Evolutionary conservation across 148 eudicot species (phyloP), one percentile per base, ranked within the genome.

Genomic region (Cornus kousa): DNA sequence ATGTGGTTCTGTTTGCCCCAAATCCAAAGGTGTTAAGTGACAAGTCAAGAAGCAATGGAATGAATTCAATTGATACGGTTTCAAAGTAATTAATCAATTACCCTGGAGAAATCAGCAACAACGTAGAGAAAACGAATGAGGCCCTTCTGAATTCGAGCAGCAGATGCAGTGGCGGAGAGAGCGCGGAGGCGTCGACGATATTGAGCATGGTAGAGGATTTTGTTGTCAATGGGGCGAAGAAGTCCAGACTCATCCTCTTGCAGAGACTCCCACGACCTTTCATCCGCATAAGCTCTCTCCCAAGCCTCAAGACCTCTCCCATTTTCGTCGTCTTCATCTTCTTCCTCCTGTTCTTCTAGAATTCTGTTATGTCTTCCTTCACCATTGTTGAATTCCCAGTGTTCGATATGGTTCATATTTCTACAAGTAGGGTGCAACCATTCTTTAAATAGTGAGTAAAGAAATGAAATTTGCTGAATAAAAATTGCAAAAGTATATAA

Each of bases 161-260:
- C 81, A 71, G 87, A 75, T 57, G 91, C 80, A 53, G 90, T 79
- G 70, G 94, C 78, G 39, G 89, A 82, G 33, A 85, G 85, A 71
- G 95, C 72, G 46, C 92, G 94, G 22, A 92, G 87, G 23, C 99
- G 97, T 12, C 94, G 78, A n/a, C 95, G 91, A 72, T 90, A 93
- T 76, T 96, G 97, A 69, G 98, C 86, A 80, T 96, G 97, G 78
- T 89, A 82, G 22, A 93, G 89, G 10, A 86, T 79, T 70, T 87
- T 89, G 80, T 89, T 88, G 80, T 96, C 98, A 67, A 93, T 85
- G 0, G 97, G 92, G 7, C 93, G 90, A 79, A 96, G 92, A 78
- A 88, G 90, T 0, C 99, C 99, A 50, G 93, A 89, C 75, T 96
- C 99, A 78, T 96, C 99, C 83, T 93, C 98, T 79, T 93, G 95